Base-by-base conservation (phyloP, 2,329 filamentous ascomycete genomes). In the Biscogniauxia sp. region DNA sequence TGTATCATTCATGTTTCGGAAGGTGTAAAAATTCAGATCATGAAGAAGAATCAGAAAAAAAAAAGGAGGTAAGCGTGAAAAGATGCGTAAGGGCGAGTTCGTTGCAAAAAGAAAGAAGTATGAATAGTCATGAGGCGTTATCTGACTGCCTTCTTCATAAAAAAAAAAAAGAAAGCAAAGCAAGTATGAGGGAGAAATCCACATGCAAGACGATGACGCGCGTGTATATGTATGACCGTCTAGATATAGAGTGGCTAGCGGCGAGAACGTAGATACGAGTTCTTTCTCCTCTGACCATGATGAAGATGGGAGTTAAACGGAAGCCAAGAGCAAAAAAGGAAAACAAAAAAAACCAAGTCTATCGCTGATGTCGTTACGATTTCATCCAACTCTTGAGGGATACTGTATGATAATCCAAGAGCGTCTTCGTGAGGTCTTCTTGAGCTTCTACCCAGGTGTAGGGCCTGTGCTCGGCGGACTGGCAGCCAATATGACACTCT, bases 211-310 rank as follows among this genome's bases (percentile, higher is more conserved):
- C 28, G 28, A 28, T 28, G 26, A 7, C 6, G n/a, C 19, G 51
- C 23, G 15, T 53, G 45, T 13, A 50, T 19, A 50, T 50, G 45
- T 50, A n/a, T 50, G 17, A 50, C 45, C 45, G 45, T 50, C 45
- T 50, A 50, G 20, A 50, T 50, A 13, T 32, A 32, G 17, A 50
- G 4, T 8, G 20, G 20, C 45, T 20, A 50, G 11, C 17, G 45
- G 9, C 8, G 17, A n/a, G 20, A 13, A 50, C 19, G 45, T 50
- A 50, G 20, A 50, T 50, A 20, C 45, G 17, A 8, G 20, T 5
- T 3, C 17, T 20, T 49, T 23, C 20, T 55, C 20, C 26, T 54
- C n/a, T 56, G 23, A 52, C 41, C 53, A 59, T 59, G 50, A 15
- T 54, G 20, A 56, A 41, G 41, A 32, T 17, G 4, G 51, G 5